Base-by-base conservation (phyloP, 345 rosid species). In the Citrus inodora region DNA sequence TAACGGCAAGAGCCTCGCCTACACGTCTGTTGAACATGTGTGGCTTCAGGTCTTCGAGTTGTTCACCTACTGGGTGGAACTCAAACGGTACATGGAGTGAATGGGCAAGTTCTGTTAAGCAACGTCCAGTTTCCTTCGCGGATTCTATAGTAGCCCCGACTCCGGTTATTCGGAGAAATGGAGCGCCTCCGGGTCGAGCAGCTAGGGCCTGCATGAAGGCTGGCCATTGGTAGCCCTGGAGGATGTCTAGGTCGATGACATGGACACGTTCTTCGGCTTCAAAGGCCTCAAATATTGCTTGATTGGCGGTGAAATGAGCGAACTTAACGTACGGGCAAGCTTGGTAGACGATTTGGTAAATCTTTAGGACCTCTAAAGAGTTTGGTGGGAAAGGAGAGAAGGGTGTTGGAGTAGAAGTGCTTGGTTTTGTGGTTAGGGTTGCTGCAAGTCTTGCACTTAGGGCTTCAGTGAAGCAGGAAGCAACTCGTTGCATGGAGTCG, bases 151-250 rank as follows among this genome's bases (percentile, higher is more conserved):
- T 48, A 2, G 89, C 65, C 28, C 92, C 90, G 0, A 90, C 89
- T 28, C 94, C 94, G 0, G 94, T 90, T 65, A 90, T 87, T 55
- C 92, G 82, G 22, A 90, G 90, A 75, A 89, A 90, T 0, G 92
- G 92, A 69, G 92, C 84, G 6, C 92, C 92, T 0, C 80, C 85
- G 0, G 92, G 88, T 68, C 94, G 79, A 38, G 90, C 92, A 13
- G 91, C 91, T 9, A 90, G 82, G 63, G 92, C 94, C 82, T 89
- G 94, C 94, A 90, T 90, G 86, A 90, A 86, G 55, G 94, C 94
- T 9, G 94, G 94, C 94, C 94, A 90, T 60, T 90, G 94, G 83
- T 90, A 90, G 30, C 94, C 94, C 55, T 90, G 94, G 59, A 81
- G 90, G 76, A 90, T 90, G 78, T 90, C 92, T 8, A 90, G 86